Evolutionary conservation across 2,329 filamentous ascomycete genomes (phyloP), one percentile per base, ranked within the genome.

Genomic region (Penicillium hordei): DNA sequence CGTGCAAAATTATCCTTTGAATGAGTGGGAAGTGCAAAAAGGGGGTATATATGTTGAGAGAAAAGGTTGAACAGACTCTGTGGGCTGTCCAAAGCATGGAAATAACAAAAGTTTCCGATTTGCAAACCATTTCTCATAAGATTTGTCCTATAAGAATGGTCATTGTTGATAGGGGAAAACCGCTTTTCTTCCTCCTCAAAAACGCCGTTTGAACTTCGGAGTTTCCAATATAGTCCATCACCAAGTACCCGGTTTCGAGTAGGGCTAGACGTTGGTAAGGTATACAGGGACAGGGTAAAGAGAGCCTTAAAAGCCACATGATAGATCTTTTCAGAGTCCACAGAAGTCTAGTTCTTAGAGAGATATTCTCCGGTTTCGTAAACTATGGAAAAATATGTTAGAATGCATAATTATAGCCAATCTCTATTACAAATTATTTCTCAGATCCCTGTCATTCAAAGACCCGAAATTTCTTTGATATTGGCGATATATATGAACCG

Each of bases 181-280:
- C 0, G 17, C n/a, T 44, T 59, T 31, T 70, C 65, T 44, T 69
- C 60, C 33, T 61, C 38, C 49, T 65, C 52, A 36, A 70, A 66
- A 45, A 64, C 25, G 17, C 58, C 31, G 69, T 70, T 53, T 66
- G 52, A 38, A 61, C 65, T 23, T 66, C 60, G 42, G 65, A 54
- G 17, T 55, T 53, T 23, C 64, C 64, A 49, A 72, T 62, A 48
- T 68, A 68, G 19, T 70, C 68, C 34, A 72, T 70, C n/a, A 72
- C 52, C 13, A 72, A 48, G 60, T 72, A 72, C 31, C 70, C 70
- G 33, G 45, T 33, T 43, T 67, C 57, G 13, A 70, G 50, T n/a
- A 60, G 25, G 12, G 31, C n/a, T 27, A 50, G 43, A 58, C 57
- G 56, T 12, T 46, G 38, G 57, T 63, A 55, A 45, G 55, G 49